phyloP scores from a whole-genome alignment of 1,284 basidiomycete genomes.

The Papiliotrema fonsecae region DNA sequence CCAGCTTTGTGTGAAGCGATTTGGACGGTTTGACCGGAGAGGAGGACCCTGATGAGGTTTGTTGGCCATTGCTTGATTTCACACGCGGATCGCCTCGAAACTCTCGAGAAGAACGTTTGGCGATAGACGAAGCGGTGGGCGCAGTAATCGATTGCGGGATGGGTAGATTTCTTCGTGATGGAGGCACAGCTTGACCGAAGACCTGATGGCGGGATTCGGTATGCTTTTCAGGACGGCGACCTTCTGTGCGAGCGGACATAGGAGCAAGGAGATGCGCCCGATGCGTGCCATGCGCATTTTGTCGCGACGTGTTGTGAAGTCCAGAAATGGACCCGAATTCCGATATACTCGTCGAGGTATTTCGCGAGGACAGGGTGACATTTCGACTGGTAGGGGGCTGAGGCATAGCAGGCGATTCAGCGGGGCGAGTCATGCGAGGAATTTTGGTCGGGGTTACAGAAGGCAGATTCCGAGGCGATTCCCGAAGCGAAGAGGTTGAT shows the following conservation, averaged over 20 bases:
- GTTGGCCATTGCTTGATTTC: constrained; percentile 9
- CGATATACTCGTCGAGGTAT: constrained; percentile 12
- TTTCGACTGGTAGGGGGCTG: constrained; percentile 20
- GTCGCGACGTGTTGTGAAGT: constrained; percentile 7
- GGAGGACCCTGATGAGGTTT: constrained; percentile 1
- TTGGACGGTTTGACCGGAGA: constrained; percentile 35
- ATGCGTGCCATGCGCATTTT: constrained; percentile 28
- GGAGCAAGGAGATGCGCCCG: constrained; percentile 38
- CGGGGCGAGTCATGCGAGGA: constrained; percentile 73
- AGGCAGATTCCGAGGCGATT: constrained; percentile 21
- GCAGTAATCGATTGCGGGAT: constrained; percentile 40
- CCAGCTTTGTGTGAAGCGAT: constrained; percentile 41
- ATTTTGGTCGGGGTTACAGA: constrained; percentile 75
- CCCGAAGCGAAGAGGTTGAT: constrained; percentile 24
- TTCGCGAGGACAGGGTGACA: constrained; percentile 3
- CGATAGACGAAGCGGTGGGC: constrained; percentile 37
- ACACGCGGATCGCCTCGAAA: constrained; percentile 16
- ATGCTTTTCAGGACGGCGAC: constrained; percentile 11
- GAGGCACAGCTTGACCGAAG: constrained; percentile 15
- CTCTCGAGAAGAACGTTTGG: constrained; percentile 32
- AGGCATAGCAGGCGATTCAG: constrained; percentile 22
- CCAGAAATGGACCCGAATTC: constrained; percentile 27
- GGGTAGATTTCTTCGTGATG: constrained; percentile 61
- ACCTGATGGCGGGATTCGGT: constrained; percentile 11
- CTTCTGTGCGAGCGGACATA: constrained; percentile 30